Conservation (phyloP, 2,329 filamentous ascomycete species). For the Penicillium occitanis region DNA sequence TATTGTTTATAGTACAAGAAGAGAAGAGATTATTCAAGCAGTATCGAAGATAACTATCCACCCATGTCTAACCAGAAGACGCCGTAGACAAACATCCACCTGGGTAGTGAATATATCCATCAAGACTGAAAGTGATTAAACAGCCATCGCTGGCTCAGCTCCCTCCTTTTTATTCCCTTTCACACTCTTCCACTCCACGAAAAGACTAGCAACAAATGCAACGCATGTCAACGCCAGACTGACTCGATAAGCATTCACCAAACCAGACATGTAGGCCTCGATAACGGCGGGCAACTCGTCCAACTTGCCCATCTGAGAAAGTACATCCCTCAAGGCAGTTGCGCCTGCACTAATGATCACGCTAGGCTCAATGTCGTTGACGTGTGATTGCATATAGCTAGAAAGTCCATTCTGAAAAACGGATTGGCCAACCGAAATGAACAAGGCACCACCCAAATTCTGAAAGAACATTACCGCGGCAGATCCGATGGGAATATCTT, state of each 20-base stretch:
- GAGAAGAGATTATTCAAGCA: not conserved
- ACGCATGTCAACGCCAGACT: slow-evolving; percentile 1
- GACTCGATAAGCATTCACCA: slow-evolving; percentile 6
- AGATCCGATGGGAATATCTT: slow-evolving; percentile 31
- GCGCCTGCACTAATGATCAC: slow-evolving; percentile 15
- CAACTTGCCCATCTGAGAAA: slow-evolving; percentile 6
- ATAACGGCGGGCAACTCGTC: slow-evolving; percentile 10
- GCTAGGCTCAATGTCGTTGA: slow-evolving; percentile 8
- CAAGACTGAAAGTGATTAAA: not conserved
- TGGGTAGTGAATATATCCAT: not conserved
- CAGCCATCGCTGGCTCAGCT: not conserved
- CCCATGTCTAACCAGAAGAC: too few species aligned
- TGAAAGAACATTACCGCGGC: slow-evolving; percentile 33
- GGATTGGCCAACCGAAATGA: slow-evolving; percentile 31
- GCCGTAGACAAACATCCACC: not conserved
- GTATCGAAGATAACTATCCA: not conserved
- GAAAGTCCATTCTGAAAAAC: slow-evolving; percentile 33
- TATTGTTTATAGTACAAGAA: not conserved
- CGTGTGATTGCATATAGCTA: slow-evolving; percentile 22
- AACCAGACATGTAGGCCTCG: slow-evolving; percentile 14
- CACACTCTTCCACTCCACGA: slow-evolving; percentile 19
- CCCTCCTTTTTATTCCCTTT: not conserved
- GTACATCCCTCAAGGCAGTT: slow-evolving; percentile 3
- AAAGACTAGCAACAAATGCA: slow-evolving; percentile 12
- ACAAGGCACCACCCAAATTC: slow-evolving; percentile 33